A percentile compares a stretch with the other conserved stretches of the same genome.
Conservation (phyloP, 257 asterid genomes). For the Agastache rugosa region DNA sequence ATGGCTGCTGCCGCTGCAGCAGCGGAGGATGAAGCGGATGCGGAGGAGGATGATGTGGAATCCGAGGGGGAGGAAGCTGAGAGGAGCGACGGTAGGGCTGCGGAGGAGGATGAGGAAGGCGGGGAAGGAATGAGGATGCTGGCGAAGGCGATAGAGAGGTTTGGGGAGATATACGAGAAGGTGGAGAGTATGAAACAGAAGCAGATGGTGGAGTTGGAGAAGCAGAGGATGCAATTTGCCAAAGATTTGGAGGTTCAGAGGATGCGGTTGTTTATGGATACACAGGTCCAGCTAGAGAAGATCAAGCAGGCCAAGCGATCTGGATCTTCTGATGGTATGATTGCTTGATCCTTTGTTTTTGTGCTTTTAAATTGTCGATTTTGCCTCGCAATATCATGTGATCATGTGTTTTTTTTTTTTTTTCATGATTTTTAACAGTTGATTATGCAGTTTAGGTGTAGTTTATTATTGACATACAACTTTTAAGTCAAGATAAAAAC, state of each 20-base stretch:
- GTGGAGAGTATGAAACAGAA: conserved; percentile 80
- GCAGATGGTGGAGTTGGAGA: conserved; percentile 88
- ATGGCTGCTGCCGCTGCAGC: conserved; percentile 74
- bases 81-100: conserved; percentile 37
- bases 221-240: conserved; percentile 83
- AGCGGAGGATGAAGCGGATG: conserved; percentile 48
- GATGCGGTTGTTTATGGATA: conserved; percentile 78
- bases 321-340: conserved; percentile 66
- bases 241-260: conserved; percentile 92
- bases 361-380: not conserved
- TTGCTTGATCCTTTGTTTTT: not conserved
- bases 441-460: not conserved
- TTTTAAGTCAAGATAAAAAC: not conserved
- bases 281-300: conserved; percentile 69
- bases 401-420: not conserved
- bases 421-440: not conserved
- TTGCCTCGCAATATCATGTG: not conserved
- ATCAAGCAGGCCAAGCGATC: conserved; percentile 60
- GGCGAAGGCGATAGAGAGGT: conserved; percentile 76
- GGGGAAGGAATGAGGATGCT: conserved; percentile 64
- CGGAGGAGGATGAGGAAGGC: conserved; percentile 38
- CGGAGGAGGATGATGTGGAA: conserved; percentile 49
- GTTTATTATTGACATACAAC: not conserved
- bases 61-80: conserved; percentile 47
- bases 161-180: conserved; percentile 78